Evolutionary conservation across 2,329 filamentous ascomycete species (phyloP), one percentile per base, ranked within the genome.

Genomic region (Fusarium virguliforme): DNA sequence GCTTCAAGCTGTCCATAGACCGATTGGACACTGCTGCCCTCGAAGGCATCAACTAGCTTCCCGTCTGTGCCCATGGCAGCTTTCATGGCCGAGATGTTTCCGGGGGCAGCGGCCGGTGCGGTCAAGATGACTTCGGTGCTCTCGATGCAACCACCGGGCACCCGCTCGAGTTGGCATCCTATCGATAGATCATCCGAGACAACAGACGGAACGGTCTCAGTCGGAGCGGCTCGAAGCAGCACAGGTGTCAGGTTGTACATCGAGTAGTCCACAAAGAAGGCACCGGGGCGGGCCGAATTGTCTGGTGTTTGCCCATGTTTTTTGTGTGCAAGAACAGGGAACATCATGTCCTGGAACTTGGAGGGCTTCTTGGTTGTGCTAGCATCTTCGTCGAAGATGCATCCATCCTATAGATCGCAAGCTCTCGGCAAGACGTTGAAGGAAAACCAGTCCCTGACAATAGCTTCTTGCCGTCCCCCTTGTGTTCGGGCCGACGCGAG

Each of bases 401-500:
- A 35, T 54, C 51, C 32, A 37, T 38, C 51, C 51, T 54, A 54
- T 13, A 54, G 51, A 56, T 40, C 26, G 38, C 54, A 56, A 41
- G 54, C 54, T 30, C 54, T 56, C 32, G 54, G 54, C 12, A 56
- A 41, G 37, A 41, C 54, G 10, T 56, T 13, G 32, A 26, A 38
- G 22, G 12, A 6, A 4, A 37, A 5, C 34, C 51, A 37, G 6
- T 54, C 51, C 18, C 34, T 24, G 1, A 1, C 12, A 22, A 28
- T 18, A 18, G 34, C 51, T 38, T 35, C 9, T 24, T 54, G 6
- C 22, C 18, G 51, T 2, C 38, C 51, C 3, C 38, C 32, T 28
- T 26, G 34, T 3, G 51, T 54, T 54, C 18, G 8, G 1, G 12
- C 3, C 8, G 30, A 54, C 10, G 18, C 18, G 32, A 54, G 18